These are phyloP conservation scores for Cordyceps fumosorosea DNA, from an alignment of 2,329 filamentous ascomycete species.

Conservation along the genomic window DNA sequence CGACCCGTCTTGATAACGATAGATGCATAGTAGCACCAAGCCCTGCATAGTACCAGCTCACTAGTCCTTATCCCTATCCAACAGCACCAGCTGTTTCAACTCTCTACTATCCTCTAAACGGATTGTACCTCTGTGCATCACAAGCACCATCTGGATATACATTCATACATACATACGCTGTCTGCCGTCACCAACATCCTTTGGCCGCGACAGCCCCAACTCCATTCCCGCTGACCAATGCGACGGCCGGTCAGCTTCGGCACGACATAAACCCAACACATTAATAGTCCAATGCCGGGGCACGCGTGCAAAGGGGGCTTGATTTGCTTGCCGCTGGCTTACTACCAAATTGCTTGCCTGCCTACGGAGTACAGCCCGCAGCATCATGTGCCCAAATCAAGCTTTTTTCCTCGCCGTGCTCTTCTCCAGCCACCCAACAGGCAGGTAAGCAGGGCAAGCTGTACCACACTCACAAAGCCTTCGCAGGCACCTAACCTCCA, in stretches of 20 bases:
- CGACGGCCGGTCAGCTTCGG: not conserved
- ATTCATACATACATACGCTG: too few species aligned
- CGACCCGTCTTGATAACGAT: not conserved
- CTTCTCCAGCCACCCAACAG: not conserved
- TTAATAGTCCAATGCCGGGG: not conserved
- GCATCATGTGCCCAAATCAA: slow-evolving; percentile 9
- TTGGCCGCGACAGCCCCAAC: too few species aligned
- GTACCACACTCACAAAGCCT: not conserved
- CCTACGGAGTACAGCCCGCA: not conserved
- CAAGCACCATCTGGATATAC: too few species aligned
- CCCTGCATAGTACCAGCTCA: too few species aligned
- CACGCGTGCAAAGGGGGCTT: not conserved
- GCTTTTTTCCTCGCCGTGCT: not conserved
- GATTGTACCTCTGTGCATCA: not conserved
- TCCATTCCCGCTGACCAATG: not conserved
- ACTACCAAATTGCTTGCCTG: not conserved
- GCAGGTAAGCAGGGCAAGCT: not conserved
- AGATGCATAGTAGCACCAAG: too few species aligned
- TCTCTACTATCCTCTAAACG: too few species aligned
- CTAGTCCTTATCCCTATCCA: not conserved
- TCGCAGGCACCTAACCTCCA: not conserved
- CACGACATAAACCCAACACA: not conserved
- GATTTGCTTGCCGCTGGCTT: not conserved
- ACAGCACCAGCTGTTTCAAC: not conserved
- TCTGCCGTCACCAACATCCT: too few species aligned